These are phyloP conservation scores for Halocafeteria seosinensis DNA, from an alignment of 108 stramenopile species.

Conservation along the genomic window DNA sequence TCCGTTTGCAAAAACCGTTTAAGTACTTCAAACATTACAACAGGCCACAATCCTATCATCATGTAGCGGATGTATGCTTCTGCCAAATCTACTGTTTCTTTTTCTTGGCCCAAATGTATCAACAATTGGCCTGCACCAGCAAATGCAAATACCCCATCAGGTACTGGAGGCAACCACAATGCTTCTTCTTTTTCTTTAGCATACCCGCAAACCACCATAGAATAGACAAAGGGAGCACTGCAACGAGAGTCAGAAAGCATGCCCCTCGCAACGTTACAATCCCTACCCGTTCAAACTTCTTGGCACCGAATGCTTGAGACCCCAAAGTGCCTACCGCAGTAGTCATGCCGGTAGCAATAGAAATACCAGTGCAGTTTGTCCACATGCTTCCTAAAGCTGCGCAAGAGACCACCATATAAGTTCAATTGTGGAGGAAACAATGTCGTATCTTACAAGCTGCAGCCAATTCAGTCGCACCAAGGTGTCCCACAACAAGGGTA, in stretches of 20 bases:
- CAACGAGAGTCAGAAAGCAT: not conserved
- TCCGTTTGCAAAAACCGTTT: constrained; percentile 1
- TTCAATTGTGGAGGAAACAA: too few species aligned
- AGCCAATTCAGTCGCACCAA: not conserved
- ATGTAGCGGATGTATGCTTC: not conserved
- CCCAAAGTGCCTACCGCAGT: not conserved
- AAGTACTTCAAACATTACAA: not conserved
- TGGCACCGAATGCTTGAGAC: not conserved
- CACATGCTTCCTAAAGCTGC: not conserved
- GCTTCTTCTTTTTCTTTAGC: too few species aligned
- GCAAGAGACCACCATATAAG: too few species aligned
- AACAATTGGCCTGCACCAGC: too few species aligned
- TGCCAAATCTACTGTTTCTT: not conserved
- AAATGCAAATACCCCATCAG: too few species aligned
- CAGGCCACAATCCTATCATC: not conserved
- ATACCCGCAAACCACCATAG: not conserved
- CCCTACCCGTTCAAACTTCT: not conserved
- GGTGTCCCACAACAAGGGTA: too few species aligned
- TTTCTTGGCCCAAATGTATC: not conserved
- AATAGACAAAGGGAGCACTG: not conserved
- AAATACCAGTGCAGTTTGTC: not conserved
- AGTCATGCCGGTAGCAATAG: not conserved
- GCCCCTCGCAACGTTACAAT: not conserved
- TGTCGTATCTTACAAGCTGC: too few species aligned
- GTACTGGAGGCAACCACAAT: too few species aligned